Evolutionary conservation across 2,329 filamentous ascomycete genomes (phyloP).

Genomic region (Diaporthe citrichinensis): DNA sequence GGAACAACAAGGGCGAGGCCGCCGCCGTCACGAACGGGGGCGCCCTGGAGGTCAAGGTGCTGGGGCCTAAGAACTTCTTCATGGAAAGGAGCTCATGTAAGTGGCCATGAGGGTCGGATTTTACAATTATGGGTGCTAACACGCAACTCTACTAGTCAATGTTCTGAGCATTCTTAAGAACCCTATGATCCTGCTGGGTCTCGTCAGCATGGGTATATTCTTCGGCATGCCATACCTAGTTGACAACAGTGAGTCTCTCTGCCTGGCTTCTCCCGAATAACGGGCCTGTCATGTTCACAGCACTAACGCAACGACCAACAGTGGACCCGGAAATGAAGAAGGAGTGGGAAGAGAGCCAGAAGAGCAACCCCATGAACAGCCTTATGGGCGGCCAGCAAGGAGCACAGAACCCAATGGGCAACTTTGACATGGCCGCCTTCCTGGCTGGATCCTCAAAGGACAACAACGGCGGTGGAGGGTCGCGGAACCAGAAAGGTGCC

Average conservation of each 20-base stretch:
- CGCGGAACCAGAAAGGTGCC: slow-evolving; percentile 24
- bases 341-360: slow-evolving; percentile 93
- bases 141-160: slow-evolving; percentile 70
- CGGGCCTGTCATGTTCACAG: neutral
- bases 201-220: slow-evolving; percentile 86
- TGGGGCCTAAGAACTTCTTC: slow-evolving; percentile 81
- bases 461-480: slow-evolving; percentile 50
- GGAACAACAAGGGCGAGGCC: slow-evolving; percentile 85
- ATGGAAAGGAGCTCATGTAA: slow-evolving; percentile 81
- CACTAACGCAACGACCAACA: slow-evolving; percentile 54
- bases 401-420: slow-evolving; percentile 60
- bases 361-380: slow-evolving; percentile 77
- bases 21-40: slow-evolving; percentile 56
- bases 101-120: slow-evolving; percentile 58
- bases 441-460: slow-evolving; percentile 67
- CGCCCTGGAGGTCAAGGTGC: slow-evolving; percentile 72
- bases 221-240: slow-evolving; percentile 95
- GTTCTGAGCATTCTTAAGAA: slow-evolving; percentile 89
- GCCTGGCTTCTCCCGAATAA: neutral
- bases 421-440: slow-evolving; percentile 75
- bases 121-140: too few relatives aligned
- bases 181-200: slow-evolving; percentile 94
- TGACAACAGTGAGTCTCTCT: slow-evolving; percentile 84
- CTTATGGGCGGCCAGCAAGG: slow-evolving; percentile 58
- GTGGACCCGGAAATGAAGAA: slow-evolving; percentile 97